Base-by-base conservation (phyloP, 1,284 basidiomycete species). In the Mycena sp. region DNA sequence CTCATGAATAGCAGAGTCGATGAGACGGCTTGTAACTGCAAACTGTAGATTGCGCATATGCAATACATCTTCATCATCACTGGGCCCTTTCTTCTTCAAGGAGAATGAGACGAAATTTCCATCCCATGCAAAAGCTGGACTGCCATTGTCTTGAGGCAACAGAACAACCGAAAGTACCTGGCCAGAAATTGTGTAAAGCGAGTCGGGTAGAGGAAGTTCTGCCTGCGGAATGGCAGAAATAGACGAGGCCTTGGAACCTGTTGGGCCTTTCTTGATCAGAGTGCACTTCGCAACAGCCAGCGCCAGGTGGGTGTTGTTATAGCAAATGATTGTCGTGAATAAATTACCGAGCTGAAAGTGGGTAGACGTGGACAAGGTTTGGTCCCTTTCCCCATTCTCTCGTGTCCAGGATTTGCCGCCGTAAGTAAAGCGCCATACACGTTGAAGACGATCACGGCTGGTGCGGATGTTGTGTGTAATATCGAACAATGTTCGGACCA, bases 261-360 rank as follows among this genome's bases (percentile, higher is more conserved):
- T 29, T 9, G 21, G 38, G 17, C 37, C 49, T 12, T 52, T 32
- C 41, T 57, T 57, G 41, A 63, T 63, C 21, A 50, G 11, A 17
- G 48, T 56, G 19, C 46, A 38, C 25, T 51, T 63, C 4, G 45
- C 61, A 29, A 63, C 23, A 7, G 54, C 61, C 12, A 63, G n/a
- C n/a, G n/a, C n/a, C n/a, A n/a, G n/a, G n/a, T n/a, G n/a, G n/a
- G n/a, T n/a, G n/a, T n/a, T n/a, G n/a, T n/a, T n/a, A n/a, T n/a
- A n/a, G n/a, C n/a, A n/a, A n/a, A n/a, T n/a, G n/a, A n/a, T n/a
- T n/a, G n/a, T n/a, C n/a, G n/a, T n/a, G n/a, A n/a, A n/a, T n/a
- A n/a, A n/a, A n/a, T n/a, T n/a, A n/a, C n/a, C n/a, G n/a, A n/a
- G n/a, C n/a, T n/a, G n/a, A n/a, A n/a, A n/a, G n/a, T n/a, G n/a